These are phyloP conservation scores for Spathaspora passalidarum DNA, from an alignment of 805 yeast genomes.

Conservation along the genomic window DNA sequence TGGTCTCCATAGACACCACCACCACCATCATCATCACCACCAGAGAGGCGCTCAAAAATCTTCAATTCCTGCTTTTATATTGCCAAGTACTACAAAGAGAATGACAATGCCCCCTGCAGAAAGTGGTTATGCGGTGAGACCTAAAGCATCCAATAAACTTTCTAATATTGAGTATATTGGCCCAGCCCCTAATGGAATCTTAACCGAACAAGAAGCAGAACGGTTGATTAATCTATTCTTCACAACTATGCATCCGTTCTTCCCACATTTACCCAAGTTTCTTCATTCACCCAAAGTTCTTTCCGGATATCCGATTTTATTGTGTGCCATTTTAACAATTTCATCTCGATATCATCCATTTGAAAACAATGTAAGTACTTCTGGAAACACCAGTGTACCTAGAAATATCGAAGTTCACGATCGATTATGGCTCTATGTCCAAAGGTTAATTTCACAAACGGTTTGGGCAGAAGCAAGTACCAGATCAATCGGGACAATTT, in stretches of 20 bases:
- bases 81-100: slow-evolving; percentile 20
- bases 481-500: slow-evolving; percentile 79
- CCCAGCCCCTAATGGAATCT: slow-evolving; percentile 40
- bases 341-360: slow-evolving; percentile 73
- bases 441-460: slow-evolving; percentile 74
- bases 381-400: slow-evolving; percentile 28
- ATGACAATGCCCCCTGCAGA: slow-evolving; percentile 44
- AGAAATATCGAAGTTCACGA: slow-evolving; percentile 68
- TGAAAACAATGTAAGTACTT: slow-evolving; percentile 29
- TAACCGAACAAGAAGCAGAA: slow-evolving; percentile 63
- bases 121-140: slow-evolving; percentile 40
- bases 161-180: slow-evolving; percentile 68
- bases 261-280: slow-evolving; percentile 80
- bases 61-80: slow-evolving; percentile 19
- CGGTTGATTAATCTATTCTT: slow-evolving; percentile 61
- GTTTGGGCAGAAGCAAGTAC: slow-evolving; percentile 95
- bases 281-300: slow-evolving; percentile 63
- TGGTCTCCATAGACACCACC: slow-evolving; percentile 3
- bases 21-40: slow-evolving; percentile 4
- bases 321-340: slow-evolving; percentile 79
- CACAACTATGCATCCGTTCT: slow-evolving; percentile 80
- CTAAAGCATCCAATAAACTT: slow-evolving; percentile 45
- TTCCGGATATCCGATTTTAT: slow-evolving; percentile 74
- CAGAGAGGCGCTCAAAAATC: background rate
- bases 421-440: slow-evolving; percentile 80